Percentiles rank a stretch among this genome's conserved stretches.
Conservation (phyloP, 352 stramenopile species). For the Phytophthora crassamura region DNA sequence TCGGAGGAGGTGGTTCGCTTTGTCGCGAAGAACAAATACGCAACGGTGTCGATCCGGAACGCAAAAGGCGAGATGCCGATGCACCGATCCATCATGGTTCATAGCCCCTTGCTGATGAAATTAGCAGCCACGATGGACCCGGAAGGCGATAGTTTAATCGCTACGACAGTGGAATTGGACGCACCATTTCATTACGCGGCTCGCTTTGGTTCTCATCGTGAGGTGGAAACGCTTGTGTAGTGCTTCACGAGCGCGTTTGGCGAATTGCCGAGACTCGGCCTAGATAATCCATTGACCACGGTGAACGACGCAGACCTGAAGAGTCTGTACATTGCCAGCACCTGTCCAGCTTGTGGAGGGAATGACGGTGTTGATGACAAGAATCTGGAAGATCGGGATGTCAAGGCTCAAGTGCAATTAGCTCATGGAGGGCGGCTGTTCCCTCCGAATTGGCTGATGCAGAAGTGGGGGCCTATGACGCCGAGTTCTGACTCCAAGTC, state of each 20-base stretch:
- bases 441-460: background rate
- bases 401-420: slow-evolving; percentile 15
- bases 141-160: background rate
- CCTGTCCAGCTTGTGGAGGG: too few relatives aligned
- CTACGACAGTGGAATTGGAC: background rate
- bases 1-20: slow-evolving; percentile 12
- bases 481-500: too few relatives aligned
- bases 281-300: slow-evolving; percentile 11
- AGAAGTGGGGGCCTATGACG: too few relatives aligned
- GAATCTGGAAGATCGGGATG: slow-evolving; percentile 4
- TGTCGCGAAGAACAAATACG: slow-evolving; percentile 27
- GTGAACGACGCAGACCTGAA: too few relatives aligned
- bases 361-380: too few relatives aligned
- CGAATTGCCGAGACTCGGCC: background rate
- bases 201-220: slow-evolving; percentile 5
- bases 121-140: slow-evolving; percentile 16
- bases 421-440: slow-evolving; percentile 15
- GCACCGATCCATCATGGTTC: slow-evolving; percentile 20
- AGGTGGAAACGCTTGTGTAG: slow-evolving; percentile 15
- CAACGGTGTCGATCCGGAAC: slow-evolving; percentile 5
- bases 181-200: slow-evolving; percentile 22
- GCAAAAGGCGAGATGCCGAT: slow-evolving; percentile 14
- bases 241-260: slow-evolving; percentile 8
- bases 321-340: too few relatives aligned
- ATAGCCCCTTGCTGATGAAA: slow-evolving; percentile 15